Base-by-base conservation (phyloP, 2,329 filamentous ascomycete genomes). In the Shiraia bambusicola region DNA sequence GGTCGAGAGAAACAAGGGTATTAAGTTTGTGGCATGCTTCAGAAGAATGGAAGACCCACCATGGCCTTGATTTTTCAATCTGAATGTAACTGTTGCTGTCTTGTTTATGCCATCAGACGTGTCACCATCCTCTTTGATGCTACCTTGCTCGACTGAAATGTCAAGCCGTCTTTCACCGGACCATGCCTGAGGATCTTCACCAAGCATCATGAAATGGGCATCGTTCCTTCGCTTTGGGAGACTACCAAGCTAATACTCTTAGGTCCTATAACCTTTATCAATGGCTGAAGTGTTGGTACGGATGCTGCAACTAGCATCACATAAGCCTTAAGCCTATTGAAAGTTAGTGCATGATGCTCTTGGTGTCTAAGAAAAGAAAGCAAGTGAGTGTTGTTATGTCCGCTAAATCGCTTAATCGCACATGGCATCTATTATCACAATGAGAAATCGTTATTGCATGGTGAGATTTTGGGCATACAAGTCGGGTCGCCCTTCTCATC, bases 1-100 rank as follows among this genome's bases (percentile, higher is more conserved):
- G 74, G 93, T 98, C 11, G 82, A 84, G 57, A 81, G 93, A 64
- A 95, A 97, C 71, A 82, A 87, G 29, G 93, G 93, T 0, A 81
- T 83, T 63, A 98, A 97, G 72, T 95, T 87, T 71, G 86, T 97
- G 34, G 92, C 90, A 28, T 81, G 95, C 35, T 98, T 93, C 67
- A 80, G 86, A 61, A 82, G 93, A 49, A 71, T 85, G 49, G 83
- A 87, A 62, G 86, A 95, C 72, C 90, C 89, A 6, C 77, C 80
- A 13, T 95, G 89, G 89, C 82, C 74, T 91, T 92, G 63, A 93
- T n/a, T n/a, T n/a, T n/a, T n/a, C n/a, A n/a, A n/a, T n/a, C n/a
- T n/a, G n/a, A 6, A 7, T 29, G 28, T 29, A 29, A 29, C 28
- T 29, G 28, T 29, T 14, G 28, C 15, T 12, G 28, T 12, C 28